Conservation (phyloP, 2,329 filamentous ascomycete genomes). For the Emmonsiellopsis sp. region DNA sequence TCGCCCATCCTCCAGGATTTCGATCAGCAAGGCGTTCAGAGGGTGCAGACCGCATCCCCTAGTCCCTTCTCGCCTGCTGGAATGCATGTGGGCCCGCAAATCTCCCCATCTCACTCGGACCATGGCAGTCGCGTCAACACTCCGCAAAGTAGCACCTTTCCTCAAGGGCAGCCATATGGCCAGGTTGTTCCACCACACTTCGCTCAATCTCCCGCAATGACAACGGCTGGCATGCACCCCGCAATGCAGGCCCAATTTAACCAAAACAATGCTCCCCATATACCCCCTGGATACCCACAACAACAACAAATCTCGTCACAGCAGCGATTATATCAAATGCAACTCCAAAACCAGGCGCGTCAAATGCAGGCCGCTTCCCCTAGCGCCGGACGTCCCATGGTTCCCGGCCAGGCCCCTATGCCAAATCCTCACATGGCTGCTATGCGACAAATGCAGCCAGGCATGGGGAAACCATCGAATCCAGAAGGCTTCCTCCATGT, state of each 20-base stretch:
- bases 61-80: slow-evolving; percentile 77
- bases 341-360: slow-evolving; percentile 67
- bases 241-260: slow-evolving; percentile 40
- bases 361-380: slow-evolving; percentile 43
- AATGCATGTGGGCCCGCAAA: slow-evolving; percentile 62
- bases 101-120: slow-evolving; percentile 69
- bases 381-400: slow-evolving; percentile 25
- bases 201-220: slow-evolving; percentile 30
- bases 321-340: slow-evolving; percentile 66
- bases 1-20: slow-evolving; percentile 83
- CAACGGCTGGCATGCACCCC: slow-evolving; percentile 29
- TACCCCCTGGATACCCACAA: slow-evolving; percentile 43
- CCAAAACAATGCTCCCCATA: slow-evolving; percentile 24
- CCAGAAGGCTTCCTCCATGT: slow-evolving; percentile 68
- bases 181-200: slow-evolving; percentile 36
- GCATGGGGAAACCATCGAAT: slow-evolving; percentile 31
- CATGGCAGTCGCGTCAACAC: slow-evolving; percentile 58
- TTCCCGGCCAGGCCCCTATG: slow-evolving; percentile 18
- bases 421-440: slow-evolving; percentile 34
- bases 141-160: slow-evolving; percentile 63
- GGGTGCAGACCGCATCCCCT: slow-evolving; percentile 85
- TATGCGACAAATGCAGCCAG: slow-evolving; percentile 42
- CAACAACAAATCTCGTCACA: slow-evolving; percentile 58
- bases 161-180: slow-evolving; percentile 41
- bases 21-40: slow-evolving; percentile 57